Evolutionary conservation across 2,329 filamentous ascomycete species (phyloP), one percentile per base, ranked within the genome.

Genomic region (Ciborinia camelliae): DNA sequence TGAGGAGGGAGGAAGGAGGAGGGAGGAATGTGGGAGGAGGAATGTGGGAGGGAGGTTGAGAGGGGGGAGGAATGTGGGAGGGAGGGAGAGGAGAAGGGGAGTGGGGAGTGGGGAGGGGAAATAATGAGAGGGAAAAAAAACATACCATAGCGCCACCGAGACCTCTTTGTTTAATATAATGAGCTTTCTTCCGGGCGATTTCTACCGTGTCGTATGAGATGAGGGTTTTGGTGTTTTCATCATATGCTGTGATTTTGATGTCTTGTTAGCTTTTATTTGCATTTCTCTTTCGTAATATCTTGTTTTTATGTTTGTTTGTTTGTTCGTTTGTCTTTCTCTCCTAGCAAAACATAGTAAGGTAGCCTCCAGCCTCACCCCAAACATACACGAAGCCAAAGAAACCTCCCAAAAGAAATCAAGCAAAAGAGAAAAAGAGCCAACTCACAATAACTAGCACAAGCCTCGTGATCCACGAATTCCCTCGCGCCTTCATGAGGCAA

Each of bases 121-220:
- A 18, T 20, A 14, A 32, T 2, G 23, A 41, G 10, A 48, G 4
- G 43, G 12, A 39, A 1, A 43, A 23, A 23, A 23, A 23, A 59
- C 62, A 26, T 63, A 63, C 62, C 93, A 98, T 97, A n/a, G 84
- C 91, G 23, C 94, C 94, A 1, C 92, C 93, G 0, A 97, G 82
- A 0, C 85, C 81, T 52, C 82, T 79, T 26, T 84, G 75, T 73
- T 81, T 84, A 73, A 97, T 85, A 75, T 87, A 97, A 14, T 84
- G 79, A 1, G 87, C 86, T 80, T 97, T 98, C 69, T 78, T 75
- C 69, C 80, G 80, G 4, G 87, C 89, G 75, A 92, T 85, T 3
- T 80, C 78, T 0, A 86, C 83, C 1, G 86, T 94, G 74, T 92
- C 90, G 74, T 96, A 98, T 51, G 84, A 89, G 61, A 98, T 84